phyloP scores from a whole-genome alignment of 192 early-diverging fungal genomes.

The Linnemannia elongata region DNA sequence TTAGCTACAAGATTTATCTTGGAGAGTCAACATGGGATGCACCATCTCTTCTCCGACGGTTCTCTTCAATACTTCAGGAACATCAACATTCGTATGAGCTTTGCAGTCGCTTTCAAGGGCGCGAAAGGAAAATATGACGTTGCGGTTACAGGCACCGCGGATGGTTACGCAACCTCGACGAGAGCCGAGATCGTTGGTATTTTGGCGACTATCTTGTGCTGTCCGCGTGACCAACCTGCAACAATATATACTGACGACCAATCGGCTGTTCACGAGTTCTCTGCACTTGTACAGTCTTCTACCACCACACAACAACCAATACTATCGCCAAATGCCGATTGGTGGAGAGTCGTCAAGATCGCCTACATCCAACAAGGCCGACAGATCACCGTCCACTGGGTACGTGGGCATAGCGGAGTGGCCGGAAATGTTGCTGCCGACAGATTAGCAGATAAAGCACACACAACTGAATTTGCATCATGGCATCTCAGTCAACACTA shows the following conservation, averaged over 20 bases:
- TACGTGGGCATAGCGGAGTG: too few species aligned
- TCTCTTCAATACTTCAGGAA: not conserved
- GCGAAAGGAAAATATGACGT: not conserved
- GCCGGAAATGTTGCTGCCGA: too few species aligned
- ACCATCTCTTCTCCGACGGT: not conserved
- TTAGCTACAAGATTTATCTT: not conserved
- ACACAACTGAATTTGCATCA: too few species aligned
- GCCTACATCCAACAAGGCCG: too few species aligned
- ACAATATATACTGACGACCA: not conserved
- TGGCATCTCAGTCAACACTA: too few species aligned
- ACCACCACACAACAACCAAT: too few species aligned
- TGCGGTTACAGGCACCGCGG: not conserved
- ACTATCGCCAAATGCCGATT: too few species aligned
- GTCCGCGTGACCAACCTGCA: not conserved
- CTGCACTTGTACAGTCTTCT: too few species aligned
- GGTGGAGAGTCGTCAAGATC: too few species aligned
- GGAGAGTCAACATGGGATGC: not conserved
- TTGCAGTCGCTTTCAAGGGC: not conserved
- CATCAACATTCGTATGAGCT: not conserved
- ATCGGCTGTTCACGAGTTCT: too few species aligned
- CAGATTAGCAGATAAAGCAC: too few species aligned
- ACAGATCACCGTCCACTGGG: too few species aligned
- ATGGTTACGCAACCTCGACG: not conserved
- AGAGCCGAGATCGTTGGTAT: conserved; percentile 4
- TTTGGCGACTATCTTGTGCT: not conserved